phyloP scores from a whole-genome alignment of 1,284 basidiomycete genomes.

The Puccinia coronata region DNA sequence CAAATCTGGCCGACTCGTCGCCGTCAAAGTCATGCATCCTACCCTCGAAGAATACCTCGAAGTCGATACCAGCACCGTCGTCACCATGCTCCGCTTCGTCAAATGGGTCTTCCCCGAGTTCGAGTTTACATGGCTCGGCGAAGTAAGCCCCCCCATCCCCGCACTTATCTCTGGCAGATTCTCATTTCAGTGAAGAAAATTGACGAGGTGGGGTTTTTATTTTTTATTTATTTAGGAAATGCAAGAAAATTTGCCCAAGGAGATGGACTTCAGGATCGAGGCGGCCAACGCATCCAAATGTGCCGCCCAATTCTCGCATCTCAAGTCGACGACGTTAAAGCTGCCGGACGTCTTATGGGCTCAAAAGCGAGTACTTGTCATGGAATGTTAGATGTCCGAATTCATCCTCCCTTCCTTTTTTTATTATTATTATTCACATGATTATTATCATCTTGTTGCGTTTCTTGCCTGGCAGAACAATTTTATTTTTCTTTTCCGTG shows the following conservation, averaged over 20 bases:
- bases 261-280: slow-evolving; percentile 85
- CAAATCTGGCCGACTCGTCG: slow-evolving; percentile 73
- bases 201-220: too few relatives aligned
- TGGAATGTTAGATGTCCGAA: slow-evolving; percentile 68
- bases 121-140: slow-evolving; percentile 84
- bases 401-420: slow-evolving; percentile 5
- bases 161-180: too few relatives aligned
- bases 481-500: too few relatives aligned
- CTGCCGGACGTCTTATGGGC: slow-evolving; percentile 84
- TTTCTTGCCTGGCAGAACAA: too few relatives aligned
- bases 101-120: slow-evolving; percentile 80
- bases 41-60: slow-evolving; percentile 88
- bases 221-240: slow-evolving; percentile 70
- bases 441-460: too few relatives aligned
- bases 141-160: slow-evolving; percentile 49
- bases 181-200: too few relatives aligned
- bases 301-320: slow-evolving; percentile 69
- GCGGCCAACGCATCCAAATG: slow-evolving; percentile 78
- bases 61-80: slow-evolving; percentile 69
- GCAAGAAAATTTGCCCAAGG: slow-evolving; percentile 72
- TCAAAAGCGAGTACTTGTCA: slow-evolving; percentile 81
- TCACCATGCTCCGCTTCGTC: slow-evolving; percentile 69
- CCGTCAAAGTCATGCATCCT: slow-evolving; percentile 96
- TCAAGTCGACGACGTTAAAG: slow-evolving; percentile 77
- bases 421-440: background rate